phyloP scores from a whole-genome alignment of 495 filamentous ascomycete species.

The Bombardia bombarda region DNA sequence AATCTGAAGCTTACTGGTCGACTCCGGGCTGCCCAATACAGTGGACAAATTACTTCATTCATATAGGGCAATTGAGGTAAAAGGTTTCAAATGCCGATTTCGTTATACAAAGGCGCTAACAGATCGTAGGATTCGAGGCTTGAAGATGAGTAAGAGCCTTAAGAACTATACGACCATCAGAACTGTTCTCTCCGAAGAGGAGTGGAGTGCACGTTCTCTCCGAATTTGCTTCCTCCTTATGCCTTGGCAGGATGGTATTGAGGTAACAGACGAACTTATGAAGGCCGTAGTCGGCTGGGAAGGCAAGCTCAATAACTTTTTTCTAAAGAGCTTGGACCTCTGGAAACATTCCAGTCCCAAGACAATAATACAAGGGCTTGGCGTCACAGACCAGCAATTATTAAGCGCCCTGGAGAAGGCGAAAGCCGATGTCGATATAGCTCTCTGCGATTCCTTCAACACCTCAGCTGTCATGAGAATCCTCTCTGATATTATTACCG shows the following conservation, averaged over 20 bases:
- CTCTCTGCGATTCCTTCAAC: slow-evolving; percentile 70
- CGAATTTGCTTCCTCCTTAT: slow-evolving; percentile 68
- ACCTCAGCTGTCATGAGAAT: slow-evolving; percentile 56
- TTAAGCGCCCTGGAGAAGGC: slow-evolving; percentile 38
- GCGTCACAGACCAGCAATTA: slow-evolving; percentile 15
- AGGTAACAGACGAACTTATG: slow-evolving; percentile 66
- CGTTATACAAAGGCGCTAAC: slow-evolving; percentile 1
- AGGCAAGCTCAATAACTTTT: slow-evolving; percentile 67
- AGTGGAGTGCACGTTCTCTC: slow-evolving; percentile 57
- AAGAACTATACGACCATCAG: slow-evolving; percentile 80
- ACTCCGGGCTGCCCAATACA: slow-evolving; percentile 34
- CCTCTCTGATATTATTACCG: slow-evolving; percentile 57
- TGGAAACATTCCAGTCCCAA: slow-evolving; percentile 11
- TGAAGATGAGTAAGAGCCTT: slow-evolving; percentile 73
- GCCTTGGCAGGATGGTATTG: slow-evolving; percentile 65
- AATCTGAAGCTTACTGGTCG: slow-evolving; percentile 64
- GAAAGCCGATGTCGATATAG: slow-evolving; percentile 46
- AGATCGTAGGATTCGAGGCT: slow-evolving; percentile 49
- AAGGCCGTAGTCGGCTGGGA: slow-evolving; percentile 58
- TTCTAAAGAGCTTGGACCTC: slow-evolving; percentile 45
- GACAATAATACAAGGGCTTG: slow-evolving; percentile 8
- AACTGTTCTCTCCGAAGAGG: slow-evolving; percentile 43
- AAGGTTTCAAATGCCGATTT: neutral
- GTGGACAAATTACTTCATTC: slow-evolving; percentile 79
- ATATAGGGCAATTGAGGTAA: slow-evolving; percentile 56